These are phyloP conservation scores for Lentinula raphanica DNA, from an alignment of 768 basidiomycete species.

Conservation along the genomic window DNA sequence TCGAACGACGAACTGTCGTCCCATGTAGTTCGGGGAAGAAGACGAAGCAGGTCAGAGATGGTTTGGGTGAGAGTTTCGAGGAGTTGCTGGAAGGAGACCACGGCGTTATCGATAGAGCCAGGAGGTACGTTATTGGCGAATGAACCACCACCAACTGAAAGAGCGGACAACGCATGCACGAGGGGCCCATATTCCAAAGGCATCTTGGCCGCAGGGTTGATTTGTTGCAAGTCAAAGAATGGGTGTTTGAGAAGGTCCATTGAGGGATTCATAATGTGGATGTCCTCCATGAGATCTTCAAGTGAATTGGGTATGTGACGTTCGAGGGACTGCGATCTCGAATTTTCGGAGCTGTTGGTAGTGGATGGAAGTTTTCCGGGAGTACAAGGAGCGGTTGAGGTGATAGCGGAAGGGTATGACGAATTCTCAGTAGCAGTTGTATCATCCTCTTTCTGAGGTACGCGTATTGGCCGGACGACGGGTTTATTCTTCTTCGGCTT, in stretches of 20 bases:
- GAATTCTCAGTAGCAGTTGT: slow-evolving; percentile 34
- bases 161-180: slow-evolving; percentile 79
- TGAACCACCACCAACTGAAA: slow-evolving; percentile 81
- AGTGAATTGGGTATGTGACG: slow-evolving; percentile 45
- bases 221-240: slow-evolving; percentile 67
- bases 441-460: slow-evolving; percentile 54
- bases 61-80: slow-evolving; percentile 87
- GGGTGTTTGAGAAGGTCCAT: slow-evolving; percentile 67
- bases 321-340: slow-evolving; percentile 60
- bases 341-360: slow-evolving; percentile 51
- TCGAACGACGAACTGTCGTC: slow-evolving; percentile 88
- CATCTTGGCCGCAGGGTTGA: slow-evolving; percentile 74
- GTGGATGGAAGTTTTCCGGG: slow-evolving; percentile 27
- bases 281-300: slow-evolving; percentile 62
- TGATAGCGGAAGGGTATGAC: slow-evolving; percentile 36
- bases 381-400: slow-evolving; percentile 39
- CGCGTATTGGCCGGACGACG: slow-evolving; percentile 48
- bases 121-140: slow-evolving; percentile 81
- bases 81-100: slow-evolving; percentile 84
- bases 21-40: slow-evolving; percentile 86
- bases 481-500: slow-evolving; percentile 83
- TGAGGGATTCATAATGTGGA: slow-evolving; percentile 52
- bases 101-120: slow-evolving; percentile 86
- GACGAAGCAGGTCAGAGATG: slow-evolving; percentile 78
- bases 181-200: slow-evolving; percentile 81